A percentile compares a stretch with the other conserved stretches of the same genome.
These are phyloP conservation scores for Fraxinus nigra DNA, from an alignment of 305 asterid species.

Conservation along the genomic window DNA sequence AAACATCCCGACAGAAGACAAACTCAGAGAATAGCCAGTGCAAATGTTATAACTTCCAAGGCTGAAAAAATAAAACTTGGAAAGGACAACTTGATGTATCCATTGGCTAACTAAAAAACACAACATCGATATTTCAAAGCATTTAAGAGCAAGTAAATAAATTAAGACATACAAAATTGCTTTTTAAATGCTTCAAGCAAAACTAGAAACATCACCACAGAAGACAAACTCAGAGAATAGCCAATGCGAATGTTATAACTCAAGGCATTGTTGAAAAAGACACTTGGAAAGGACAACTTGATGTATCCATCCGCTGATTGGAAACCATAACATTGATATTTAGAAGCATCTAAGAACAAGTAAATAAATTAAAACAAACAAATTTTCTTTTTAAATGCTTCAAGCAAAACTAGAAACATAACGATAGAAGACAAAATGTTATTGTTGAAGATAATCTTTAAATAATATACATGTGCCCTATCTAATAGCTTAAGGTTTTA, in stretches of 20 bases:
- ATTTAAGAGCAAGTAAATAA: neutral
- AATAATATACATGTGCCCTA: neutral
- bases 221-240: neutral
- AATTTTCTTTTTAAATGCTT: neutral
- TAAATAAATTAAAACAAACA: neutral
- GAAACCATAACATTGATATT: neutral
- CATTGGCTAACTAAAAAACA: neutral
- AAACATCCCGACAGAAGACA: neutral
- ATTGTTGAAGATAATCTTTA: neutral
- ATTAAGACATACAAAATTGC: neutral
- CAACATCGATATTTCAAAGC: neutral
- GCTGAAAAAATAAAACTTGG: neutral
- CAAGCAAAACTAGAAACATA: slow-evolving; percentile 1
- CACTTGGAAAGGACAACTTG: neutral
- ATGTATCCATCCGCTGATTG: neutral
- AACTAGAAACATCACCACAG: neutral
- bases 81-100: neutral
- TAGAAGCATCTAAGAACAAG: neutral
- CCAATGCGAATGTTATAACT: neutral
- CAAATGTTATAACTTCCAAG: neutral
- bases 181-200: slow-evolving; percentile 15
- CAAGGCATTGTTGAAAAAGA: neutral
- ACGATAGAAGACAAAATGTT: neutral
- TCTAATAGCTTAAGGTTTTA: neutral
- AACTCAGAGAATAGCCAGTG: neutral